phyloP scores from a whole-genome alignment of 2,329 filamentous ascomycete species.

The Fusarium veterinarium region DNA sequence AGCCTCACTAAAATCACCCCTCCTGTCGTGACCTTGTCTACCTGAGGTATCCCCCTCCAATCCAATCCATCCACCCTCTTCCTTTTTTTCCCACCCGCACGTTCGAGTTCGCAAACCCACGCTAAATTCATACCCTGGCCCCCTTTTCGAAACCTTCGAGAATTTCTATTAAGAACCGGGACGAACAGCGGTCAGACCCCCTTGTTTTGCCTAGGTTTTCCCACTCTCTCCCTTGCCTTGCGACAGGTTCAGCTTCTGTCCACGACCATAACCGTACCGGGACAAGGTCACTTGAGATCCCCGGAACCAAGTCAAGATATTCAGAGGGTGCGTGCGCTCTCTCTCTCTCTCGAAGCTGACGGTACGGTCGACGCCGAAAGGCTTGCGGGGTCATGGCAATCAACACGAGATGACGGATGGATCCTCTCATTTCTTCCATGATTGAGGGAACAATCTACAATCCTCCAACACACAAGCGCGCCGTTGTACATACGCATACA shows the following conservation, averaged over 20 bases:
- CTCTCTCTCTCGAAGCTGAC: slow-evolving; percentile 19
- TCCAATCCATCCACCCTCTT: slow-evolving; percentile 7
- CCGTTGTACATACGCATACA: slow-evolving; percentile 4
- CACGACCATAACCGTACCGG: slow-evolving; percentile 5
- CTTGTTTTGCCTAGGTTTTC: slow-evolving; percentile 26
- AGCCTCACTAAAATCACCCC: slow-evolving; percentile 16
- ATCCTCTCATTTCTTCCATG: slow-evolving; percentile 43
- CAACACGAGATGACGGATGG: slow-evolving; percentile 48
- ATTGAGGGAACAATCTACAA: slow-evolving; percentile 10
- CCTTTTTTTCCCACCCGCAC: slow-evolving; percentile 22
- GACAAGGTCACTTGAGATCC: slow-evolving; percentile 33
- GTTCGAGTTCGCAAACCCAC: slow-evolving; percentile 39
- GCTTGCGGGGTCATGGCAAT: slow-evolving; percentile 45
- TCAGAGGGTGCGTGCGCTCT: slow-evolving; percentile 13
- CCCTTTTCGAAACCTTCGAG: slow-evolving; percentile 49
- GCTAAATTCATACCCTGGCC: slow-evolving; percentile 40
- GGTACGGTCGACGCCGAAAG: slow-evolving; percentile 41
- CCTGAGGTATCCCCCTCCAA: background rate
- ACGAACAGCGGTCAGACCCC: slow-evolving; percentile 46
- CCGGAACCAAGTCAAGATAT: slow-evolving; percentile 25
- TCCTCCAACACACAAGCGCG: background rate
- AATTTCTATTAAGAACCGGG: slow-evolving; percentile 44
- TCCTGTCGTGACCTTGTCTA: background rate
- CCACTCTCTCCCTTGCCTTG: slow-evolving; percentile 23
- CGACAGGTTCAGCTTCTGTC: slow-evolving; percentile 35